Evolutionary conservation across 108 stramenopile genomes (phyloP).

Genomic region (Cylindrotheca closterium): DNA sequence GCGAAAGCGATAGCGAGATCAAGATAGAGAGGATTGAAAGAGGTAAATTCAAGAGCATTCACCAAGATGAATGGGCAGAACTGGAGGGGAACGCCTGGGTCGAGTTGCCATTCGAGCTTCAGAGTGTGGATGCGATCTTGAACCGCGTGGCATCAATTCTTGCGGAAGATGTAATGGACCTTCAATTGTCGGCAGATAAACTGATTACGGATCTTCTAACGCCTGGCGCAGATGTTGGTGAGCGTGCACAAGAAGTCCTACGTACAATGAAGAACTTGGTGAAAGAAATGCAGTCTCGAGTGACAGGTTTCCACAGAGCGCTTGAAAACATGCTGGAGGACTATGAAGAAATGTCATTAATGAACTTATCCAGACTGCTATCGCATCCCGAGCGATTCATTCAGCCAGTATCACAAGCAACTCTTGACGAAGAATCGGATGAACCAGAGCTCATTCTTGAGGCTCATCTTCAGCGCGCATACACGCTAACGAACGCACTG

Average conservation of each 20-base stretch:
- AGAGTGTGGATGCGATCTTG: slow-evolving; percentile 80
- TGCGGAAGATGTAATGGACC: slow-evolving; percentile 53
- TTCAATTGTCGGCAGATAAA: slow-evolving; percentile 30
- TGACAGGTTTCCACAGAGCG: slow-evolving; percentile 77
- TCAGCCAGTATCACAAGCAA: slow-evolving; percentile 70
- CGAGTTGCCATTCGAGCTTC: slow-evolving; percentile 73
- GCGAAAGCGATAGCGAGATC: slow-evolving; percentile 2
- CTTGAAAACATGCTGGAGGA: slow-evolving; percentile 78
- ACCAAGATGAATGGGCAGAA: slow-evolving; percentile 60
- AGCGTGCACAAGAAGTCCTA: slow-evolving; percentile 65
- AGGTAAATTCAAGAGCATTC: too few species aligned
- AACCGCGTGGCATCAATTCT: slow-evolving; percentile 61
- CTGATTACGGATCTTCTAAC: slow-evolving; percentile 47
- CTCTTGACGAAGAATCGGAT: slow-evolving; percentile 84
- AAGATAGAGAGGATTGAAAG: slow-evolving; percentile 5
- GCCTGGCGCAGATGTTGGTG: slow-evolving; percentile 23
- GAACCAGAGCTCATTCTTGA: slow-evolving; percentile 89
- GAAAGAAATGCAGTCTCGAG: slow-evolving; percentile 65
- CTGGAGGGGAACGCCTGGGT: slow-evolving; percentile 62
- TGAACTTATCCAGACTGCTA: slow-evolving; percentile 81
- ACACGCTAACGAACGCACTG: slow-evolving; percentile 63
- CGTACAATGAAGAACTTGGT: slow-evolving; percentile 76
- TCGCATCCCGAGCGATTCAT: slow-evolving; percentile 85
- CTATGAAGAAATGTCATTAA: slow-evolving; percentile 87
- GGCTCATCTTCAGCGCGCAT: slow-evolving; percentile 72